Conservation (phyloP, 108 stramenopile species). For the Nannochloropsis oceanica region DNA sequence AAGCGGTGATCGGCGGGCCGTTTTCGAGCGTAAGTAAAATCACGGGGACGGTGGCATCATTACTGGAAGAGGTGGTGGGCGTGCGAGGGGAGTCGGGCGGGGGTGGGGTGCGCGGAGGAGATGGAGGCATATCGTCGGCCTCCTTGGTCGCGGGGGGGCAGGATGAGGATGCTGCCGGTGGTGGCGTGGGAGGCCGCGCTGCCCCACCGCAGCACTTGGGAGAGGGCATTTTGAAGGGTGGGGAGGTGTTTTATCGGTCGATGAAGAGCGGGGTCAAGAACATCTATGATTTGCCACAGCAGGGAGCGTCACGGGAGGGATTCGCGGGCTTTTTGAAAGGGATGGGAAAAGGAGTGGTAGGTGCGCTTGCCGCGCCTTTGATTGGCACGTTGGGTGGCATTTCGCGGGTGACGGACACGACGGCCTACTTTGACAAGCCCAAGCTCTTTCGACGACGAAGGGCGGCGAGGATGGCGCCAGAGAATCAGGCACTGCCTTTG, state of each 20-base stretch:
- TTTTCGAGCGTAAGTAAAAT: conserved; percentile 34
- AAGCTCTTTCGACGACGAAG: background rate
- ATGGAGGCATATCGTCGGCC: conserved; percentile 1
- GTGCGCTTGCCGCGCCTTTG: conserved; percentile 27
- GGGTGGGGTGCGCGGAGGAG: conserved; percentile 8
- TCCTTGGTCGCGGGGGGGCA: background rate
- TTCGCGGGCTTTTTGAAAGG: conserved; percentile 28
- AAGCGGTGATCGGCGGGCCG: conserved; percentile 32
- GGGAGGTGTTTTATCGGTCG: conserved; percentile 26
- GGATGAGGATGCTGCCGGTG: background rate
- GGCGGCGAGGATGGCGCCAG: background rate
- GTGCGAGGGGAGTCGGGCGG: background rate
- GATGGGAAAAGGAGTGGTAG: conserved; percentile 32
- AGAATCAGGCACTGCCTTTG: background rate
- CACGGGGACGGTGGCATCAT: conserved; percentile 2
- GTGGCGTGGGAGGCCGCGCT: conserved; percentile 4
- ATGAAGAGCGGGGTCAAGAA: conserved; percentile 29
- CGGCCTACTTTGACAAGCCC: background rate
- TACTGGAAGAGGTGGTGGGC: background rate
- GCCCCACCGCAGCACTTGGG: conserved; percentile 4
- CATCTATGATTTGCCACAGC: conserved; percentile 16
- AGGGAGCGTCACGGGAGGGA: conserved; percentile 28
- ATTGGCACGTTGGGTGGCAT: conserved; percentile 27
- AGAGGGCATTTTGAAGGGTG: conserved; percentile 24
- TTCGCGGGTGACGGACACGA: conserved; percentile 21